These are phyloP conservation scores for Aureobasidium musti DNA, from an alignment of 2,329 filamentous ascomycete genomes.

Conservation along the genomic window DNA sequence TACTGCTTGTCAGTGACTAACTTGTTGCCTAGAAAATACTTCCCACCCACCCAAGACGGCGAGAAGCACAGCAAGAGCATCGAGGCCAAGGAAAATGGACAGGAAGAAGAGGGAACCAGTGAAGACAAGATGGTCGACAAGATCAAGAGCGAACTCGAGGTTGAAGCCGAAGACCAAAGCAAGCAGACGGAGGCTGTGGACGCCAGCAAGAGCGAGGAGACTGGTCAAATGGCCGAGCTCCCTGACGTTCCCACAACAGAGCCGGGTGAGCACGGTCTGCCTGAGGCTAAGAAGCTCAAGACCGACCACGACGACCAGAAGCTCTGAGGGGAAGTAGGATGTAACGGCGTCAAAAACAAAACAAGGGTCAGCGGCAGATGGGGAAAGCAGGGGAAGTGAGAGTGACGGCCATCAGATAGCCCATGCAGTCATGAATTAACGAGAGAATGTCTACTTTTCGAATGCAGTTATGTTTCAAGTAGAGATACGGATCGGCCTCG, in stretches of 20 bases:
- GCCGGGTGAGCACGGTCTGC: slow-evolving; percentile 48
- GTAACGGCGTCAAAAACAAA: neutral
- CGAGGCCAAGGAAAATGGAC: neutral
- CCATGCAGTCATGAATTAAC: slow-evolving; percentile 24
- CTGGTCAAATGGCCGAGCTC: slow-evolving; percentile 44
- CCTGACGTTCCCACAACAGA: slow-evolving; percentile 54
- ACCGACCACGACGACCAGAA: slow-evolving; percentile 34
- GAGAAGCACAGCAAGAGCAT: slow-evolving; percentile 17
- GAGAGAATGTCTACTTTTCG: neutral
- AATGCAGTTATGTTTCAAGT: slow-evolving; percentile 11
- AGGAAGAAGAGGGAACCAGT: neutral
- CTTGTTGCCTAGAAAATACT: slow-evolving; percentile 46
- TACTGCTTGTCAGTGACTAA: neutral
- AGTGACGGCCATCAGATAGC: neutral
- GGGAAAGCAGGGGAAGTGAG: neutral
- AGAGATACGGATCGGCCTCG: neutral
- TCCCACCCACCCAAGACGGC: slow-evolving; percentile 49
- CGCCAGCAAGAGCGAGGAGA: slow-evolving; percentile 32
- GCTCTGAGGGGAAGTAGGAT: neutral
- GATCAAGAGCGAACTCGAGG: neutral
- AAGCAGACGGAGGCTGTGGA: slow-evolving; percentile 18
- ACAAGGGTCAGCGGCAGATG: neutral
- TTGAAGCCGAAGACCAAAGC: neutral
- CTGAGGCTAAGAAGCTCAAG: slow-evolving; percentile 53
- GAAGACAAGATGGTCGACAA: neutral